phyloP scores from a whole-genome alignment of 768 basidiomycete species.

The Mycena amicta region DNA sequence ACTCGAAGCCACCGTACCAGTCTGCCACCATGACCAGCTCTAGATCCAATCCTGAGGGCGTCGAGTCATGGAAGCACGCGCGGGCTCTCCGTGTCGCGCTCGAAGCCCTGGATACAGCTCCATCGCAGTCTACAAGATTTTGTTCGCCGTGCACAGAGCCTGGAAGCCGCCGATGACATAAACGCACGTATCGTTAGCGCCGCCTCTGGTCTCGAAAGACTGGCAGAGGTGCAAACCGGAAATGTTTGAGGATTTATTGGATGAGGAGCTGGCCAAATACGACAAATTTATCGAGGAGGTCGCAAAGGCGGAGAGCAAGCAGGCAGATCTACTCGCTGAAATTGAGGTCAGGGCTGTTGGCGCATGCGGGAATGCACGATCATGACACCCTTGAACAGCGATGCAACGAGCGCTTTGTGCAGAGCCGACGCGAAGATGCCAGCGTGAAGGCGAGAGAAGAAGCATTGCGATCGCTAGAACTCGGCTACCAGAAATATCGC shows the following conservation, averaged over 20 bases:
- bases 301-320: slow-evolving; percentile 53
- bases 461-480: slow-evolving; percentile 79
- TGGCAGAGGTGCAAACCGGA: slow-evolving; percentile 76
- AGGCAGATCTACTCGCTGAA: slow-evolving; percentile 63
- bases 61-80: slow-evolving; percentile 61
- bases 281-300: slow-evolving; percentile 71
- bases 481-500: slow-evolving; percentile 84
- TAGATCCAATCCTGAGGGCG: slow-evolving; percentile 40
- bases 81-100: slow-evolving; percentile 72
- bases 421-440: slow-evolving; percentile 77
- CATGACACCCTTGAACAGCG: too few relatives aligned
- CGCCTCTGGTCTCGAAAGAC: slow-evolving; percentile 64
- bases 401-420: slow-evolving; percentile 71
- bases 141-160: slow-evolving; percentile 62
- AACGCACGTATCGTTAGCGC: slow-evolving; percentile 64
- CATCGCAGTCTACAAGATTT: slow-evolving; percentile 61
- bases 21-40: slow-evolving; percentile 52
- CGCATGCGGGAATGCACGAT: too few relatives aligned
- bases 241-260: slow-evolving; percentile 85
- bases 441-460: slow-evolving; percentile 78
- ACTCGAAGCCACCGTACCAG: slow-evolving; percentile 68
- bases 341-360: slow-evolving; percentile 63
- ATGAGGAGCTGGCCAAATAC: slow-evolving; percentile 81
- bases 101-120: slow-evolving; percentile 79
- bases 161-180: slow-evolving; percentile 74